Percentiles rank a stretch among this genome's conserved stretches.
Conservation (phyloP, 2,329 filamentous ascomycete species). For the Bipolaris victoriae region DNA sequence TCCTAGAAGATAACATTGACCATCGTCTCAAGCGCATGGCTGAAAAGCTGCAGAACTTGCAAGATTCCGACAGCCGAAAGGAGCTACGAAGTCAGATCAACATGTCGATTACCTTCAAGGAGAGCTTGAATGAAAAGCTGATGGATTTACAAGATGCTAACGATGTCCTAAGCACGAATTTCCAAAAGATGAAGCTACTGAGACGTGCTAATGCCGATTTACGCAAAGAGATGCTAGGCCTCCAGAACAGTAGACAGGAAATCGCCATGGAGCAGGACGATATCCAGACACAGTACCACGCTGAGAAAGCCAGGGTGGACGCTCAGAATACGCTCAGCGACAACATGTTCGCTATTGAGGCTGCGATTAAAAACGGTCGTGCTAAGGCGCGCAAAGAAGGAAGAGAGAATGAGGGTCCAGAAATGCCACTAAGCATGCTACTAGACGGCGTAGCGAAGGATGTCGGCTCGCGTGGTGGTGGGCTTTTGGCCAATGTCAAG, state of each 20-base stretch:
- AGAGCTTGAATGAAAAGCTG: slow-evolving; percentile 57
- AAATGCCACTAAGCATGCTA: slow-evolving; percentile 41
- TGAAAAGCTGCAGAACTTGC: slow-evolving; percentile 46
- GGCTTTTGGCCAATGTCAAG: slow-evolving; percentile 39
- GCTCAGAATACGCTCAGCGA: slow-evolving; percentile 35
- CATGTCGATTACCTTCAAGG: slow-evolving; percentile 56
- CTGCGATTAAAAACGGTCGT: slow-evolving; percentile 44
- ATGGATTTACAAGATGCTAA: slow-evolving; percentile 60
- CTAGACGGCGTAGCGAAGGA: slow-evolving; percentile 37
- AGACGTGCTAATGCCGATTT: slow-evolving; percentile 54
- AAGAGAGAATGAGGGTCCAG: slow-evolving; percentile 42
- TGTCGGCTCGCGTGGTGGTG: slow-evolving; percentile 40
- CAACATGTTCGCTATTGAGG: slow-evolving; percentile 46
- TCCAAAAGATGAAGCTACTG: slow-evolving; percentile 53
- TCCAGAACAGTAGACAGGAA: slow-evolving; percentile 57
- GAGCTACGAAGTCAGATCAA: slow-evolving; percentile 54
- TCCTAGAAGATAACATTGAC: slow-evolving; percentile 57
- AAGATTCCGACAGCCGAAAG: slow-evolving; percentile 48
- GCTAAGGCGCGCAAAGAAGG: slow-evolving; percentile 38
- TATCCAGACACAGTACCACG: slow-evolving; percentile 47
- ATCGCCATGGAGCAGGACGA: slow-evolving; percentile 59
- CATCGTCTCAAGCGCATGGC: slow-evolving; percentile 53
- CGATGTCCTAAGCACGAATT: slow-evolving; percentile 57
- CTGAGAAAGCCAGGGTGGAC: slow-evolving; percentile 34
- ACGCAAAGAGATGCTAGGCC: slow-evolving; percentile 54